phyloP scores from a whole-genome alignment of 306 rosid species.

The Quillaja saponaria region DNA sequence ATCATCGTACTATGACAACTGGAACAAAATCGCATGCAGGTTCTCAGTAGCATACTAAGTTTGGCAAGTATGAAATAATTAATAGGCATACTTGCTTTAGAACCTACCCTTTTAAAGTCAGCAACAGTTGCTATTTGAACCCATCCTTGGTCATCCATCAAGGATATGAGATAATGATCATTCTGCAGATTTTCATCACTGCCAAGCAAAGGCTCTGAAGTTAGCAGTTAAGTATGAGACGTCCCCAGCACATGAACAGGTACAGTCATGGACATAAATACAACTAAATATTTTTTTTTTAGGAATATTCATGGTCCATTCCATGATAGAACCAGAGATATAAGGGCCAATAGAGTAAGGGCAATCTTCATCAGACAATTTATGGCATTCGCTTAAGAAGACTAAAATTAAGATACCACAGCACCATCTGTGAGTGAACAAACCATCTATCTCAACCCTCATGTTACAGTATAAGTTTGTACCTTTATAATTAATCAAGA shows the following conservation, averaged over 20 bases:
- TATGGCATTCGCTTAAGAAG: not conserved
- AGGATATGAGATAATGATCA: conserved; percentile 67
- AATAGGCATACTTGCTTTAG: conserved; percentile 14
- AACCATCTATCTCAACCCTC: not conserved
- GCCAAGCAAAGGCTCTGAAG: conserved; percentile 53
- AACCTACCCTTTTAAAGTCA: conserved; percentile 84
- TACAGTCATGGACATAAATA: not conserved
- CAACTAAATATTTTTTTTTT: conserved; percentile 11
- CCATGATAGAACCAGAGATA: not conserved
- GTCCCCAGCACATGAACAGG: conserved; percentile 15
- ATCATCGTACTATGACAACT: conserved; percentile 2
- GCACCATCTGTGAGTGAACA: conserved; percentile 20
- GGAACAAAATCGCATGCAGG: conserved; percentile 20
- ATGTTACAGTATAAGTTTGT: conserved; percentile 16
- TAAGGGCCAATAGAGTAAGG: not conserved
- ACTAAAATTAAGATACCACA: conserved; percentile 20
- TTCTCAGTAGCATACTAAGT: conserved; percentile 11
- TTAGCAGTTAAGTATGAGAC: conserved; percentile 37
- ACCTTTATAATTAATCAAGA: conserved; percentile 21
- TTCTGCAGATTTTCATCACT: conserved; percentile 91
- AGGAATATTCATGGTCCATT: not conserved
- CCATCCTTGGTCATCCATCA: conserved; percentile 98
- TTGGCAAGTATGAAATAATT: conserved; percentile 9
- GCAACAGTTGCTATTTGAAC: conserved; percentile 71
- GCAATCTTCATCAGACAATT: conserved; percentile 14